Evolutionary conservation across 805 yeast species (phyloP), one percentile per base, ranked within the genome.

Genomic region (Ogataea trehaloabstinens): DNA sequence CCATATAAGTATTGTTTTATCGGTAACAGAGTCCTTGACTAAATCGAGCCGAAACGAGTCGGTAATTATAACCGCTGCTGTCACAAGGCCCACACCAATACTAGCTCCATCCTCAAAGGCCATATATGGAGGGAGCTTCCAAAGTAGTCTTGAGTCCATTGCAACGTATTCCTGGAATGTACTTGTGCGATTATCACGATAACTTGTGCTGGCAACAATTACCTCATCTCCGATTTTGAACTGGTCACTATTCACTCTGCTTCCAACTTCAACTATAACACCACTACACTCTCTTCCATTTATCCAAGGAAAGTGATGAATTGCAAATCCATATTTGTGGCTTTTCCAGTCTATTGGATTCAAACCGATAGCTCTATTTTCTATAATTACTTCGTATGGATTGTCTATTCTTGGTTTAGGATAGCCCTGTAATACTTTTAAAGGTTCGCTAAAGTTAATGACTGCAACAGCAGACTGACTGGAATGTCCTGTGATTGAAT

Each of bases 301-400:
- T 32, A 71, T 58, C 76, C 77, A 71, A 7, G 77, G 77, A 40
- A 71, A 70, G 11, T 68, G 63, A 44, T 71, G 66, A 6, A 71
- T 63, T 17, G 73, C 74, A 54, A 72, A 72, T 29, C 60, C 57
- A 45, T 65, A 71, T 39, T 66, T 68, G 35, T 68, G 67, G 6
- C 71, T 68, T 48, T 71, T 71, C 77, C 77, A 71, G 46, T 71
- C 77, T 22, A 71, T 61, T 7, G 74, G 77, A 44, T 71, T 71
- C 29, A 71, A 47, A 0, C 76, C 77, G 31, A 70, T 57, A 32
- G 58, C 63, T 33, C 40, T 50, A 35, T 60, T 61, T 13, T 39
- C 33, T 4, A 61, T 52, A 27, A 61, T 43, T 19, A 61, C 46
- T 37, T 61, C 66, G 38, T 54, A 29, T 2, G 43, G 46, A n/a